Evolutionary conservation across 2,329 filamentous ascomycete species (phyloP), one percentile per base, ranked within the genome.

Genomic region (Acarospora socialis): DNA sequence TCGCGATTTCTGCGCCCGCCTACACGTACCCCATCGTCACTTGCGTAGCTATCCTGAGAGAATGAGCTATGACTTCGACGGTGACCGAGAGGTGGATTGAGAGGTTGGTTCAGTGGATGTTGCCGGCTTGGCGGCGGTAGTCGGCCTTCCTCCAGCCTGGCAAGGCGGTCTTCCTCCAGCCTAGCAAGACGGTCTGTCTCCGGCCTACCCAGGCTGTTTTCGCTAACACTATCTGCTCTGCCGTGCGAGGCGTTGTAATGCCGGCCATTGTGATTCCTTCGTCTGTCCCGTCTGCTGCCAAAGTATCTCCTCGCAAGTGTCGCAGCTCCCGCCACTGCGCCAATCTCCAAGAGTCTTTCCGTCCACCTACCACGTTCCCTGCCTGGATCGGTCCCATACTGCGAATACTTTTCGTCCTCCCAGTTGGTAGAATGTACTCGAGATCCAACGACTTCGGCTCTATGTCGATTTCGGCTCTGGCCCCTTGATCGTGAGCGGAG

Each of bases 231-330:
- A 33, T 75, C 71, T 0, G 66, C 72, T 2, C 66, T 65, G 2
- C 77, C 71, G 3, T 69, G 70, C 8, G 72, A 74, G 43, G 75
- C 73, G 37, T 70, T 69, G n/a, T n/a, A n/a, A n/a, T n/a, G n/a
- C n/a, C n/a, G n/a, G n/a, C n/a, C n/a, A 28, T 77, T 70, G 21
- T 48, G 48, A 21, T 45, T 26, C 21, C 20, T 29, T 75, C 70
- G 14, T 61, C 59, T 53, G 22, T 53, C 55, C 17, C 66, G 57
- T 33, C 65, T 63, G 34, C 66, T 61, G 38, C 70, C 68, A 46
- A 68, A 66, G 30, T 73, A 58, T 26, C 62, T 70, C 38, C 71
- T 73, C 3, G 69, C 62, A 10, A 82, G 53, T 18, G 70, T 70
- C 12, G 68, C 71, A 5, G 68, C 74, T 12, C 77, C 78, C 2